Conservation (phyloP, 352 stramenopile genomes). For the Halophytophthora polymorphica region DNA sequence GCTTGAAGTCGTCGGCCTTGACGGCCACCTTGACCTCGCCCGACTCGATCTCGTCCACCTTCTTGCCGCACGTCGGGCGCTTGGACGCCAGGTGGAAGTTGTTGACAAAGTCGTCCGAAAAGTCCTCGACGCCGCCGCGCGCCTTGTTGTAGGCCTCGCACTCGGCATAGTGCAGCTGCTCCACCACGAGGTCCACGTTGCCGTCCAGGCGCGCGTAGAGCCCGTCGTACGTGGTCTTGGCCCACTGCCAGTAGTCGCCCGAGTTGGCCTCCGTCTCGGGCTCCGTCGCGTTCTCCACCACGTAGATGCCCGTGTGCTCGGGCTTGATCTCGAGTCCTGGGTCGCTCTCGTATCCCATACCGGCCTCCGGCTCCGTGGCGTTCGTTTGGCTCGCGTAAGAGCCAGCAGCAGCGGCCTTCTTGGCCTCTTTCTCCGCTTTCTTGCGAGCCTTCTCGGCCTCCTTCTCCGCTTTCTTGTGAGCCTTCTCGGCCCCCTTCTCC, state of each 20-base stretch:
- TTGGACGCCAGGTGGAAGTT: conserved; percentile 44
- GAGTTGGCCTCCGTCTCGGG: conserved; percentile 28
- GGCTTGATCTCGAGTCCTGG: background rate
- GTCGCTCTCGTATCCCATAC: no score
- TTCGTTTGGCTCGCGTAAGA: no score
- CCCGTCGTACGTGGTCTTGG: conserved; percentile 41
- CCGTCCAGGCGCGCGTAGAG: conserved; percentile 44
- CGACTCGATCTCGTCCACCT: conserved; percentile 34
- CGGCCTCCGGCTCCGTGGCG: no score
- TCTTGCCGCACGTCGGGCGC: conserved; percentile 36
- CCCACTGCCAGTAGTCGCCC: conserved; percentile 52
- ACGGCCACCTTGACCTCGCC: conserved; percentile 36
- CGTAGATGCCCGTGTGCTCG: conserved; percentile 12
- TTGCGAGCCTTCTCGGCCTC: no score
- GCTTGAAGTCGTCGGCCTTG: conserved; percentile 33
- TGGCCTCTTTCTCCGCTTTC: no score
- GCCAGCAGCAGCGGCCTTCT: no score
- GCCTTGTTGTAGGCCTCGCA: conserved; percentile 41
- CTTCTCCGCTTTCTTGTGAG: no score
- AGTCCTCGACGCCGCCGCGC: conserved; percentile 34
- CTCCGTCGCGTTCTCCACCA: conserved; percentile 15
- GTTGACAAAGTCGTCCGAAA: conserved; percentile 40
- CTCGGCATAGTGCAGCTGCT: conserved; percentile 53
- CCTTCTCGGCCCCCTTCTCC: no score
- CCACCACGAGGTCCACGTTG: conserved; percentile 45